These are phyloP conservation scores for Aspergillus ruber DNA, from an alignment of 2,329 filamentous ascomycete species.

Conservation along the genomic window DNA sequence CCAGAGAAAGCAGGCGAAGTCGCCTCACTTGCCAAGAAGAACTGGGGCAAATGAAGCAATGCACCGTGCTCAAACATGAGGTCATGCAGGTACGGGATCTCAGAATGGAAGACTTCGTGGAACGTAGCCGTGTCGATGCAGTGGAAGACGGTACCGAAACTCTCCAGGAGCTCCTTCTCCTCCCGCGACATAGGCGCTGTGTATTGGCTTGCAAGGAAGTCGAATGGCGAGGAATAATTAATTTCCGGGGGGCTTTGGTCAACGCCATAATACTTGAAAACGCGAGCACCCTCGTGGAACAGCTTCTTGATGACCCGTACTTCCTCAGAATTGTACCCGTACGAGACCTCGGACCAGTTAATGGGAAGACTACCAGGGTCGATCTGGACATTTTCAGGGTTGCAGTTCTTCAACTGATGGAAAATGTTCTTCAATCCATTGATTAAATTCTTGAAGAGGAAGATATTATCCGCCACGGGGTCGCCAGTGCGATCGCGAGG, in stretches of 20 bases:
- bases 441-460: slow-evolving; percentile 92
- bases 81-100: slow-evolving; percentile 93
- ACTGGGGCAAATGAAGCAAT: slow-evolving; percentile 90
- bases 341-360: slow-evolving; percentile 94
- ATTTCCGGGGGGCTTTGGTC: slow-evolving; percentile 70
- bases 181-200: slow-evolving; percentile 92
- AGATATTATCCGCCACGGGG: slow-evolving; percentile 94
- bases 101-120: slow-evolving; percentile 95
- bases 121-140: slow-evolving; percentile 98
- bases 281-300: slow-evolving; percentile 91
- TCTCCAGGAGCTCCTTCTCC: slow-evolving; percentile 94
- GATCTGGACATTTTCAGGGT: slow-evolving; percentile 61
- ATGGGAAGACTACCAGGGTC: slow-evolving; percentile 72
- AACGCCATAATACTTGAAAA: slow-evolving; percentile 94
- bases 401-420: slow-evolving; percentile 87
- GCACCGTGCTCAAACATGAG: slow-evolving; percentile 97
- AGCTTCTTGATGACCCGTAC: slow-evolving; percentile 94
- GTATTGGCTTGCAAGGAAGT: slow-evolving; percentile 90
- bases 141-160: slow-evolving; percentile 96
- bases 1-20: slow-evolving; percentile 96
- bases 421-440: slow-evolving; percentile 95
- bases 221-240: slow-evolving; percentile 72
- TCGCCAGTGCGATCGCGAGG: slow-evolving; percentile 82
- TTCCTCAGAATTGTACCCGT: slow-evolving; percentile 94
- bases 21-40: slow-evolving; percentile 96